Conservation (phyloP, 768 basidiomycete genomes). For the Rhodotorula graminis region DNA sequence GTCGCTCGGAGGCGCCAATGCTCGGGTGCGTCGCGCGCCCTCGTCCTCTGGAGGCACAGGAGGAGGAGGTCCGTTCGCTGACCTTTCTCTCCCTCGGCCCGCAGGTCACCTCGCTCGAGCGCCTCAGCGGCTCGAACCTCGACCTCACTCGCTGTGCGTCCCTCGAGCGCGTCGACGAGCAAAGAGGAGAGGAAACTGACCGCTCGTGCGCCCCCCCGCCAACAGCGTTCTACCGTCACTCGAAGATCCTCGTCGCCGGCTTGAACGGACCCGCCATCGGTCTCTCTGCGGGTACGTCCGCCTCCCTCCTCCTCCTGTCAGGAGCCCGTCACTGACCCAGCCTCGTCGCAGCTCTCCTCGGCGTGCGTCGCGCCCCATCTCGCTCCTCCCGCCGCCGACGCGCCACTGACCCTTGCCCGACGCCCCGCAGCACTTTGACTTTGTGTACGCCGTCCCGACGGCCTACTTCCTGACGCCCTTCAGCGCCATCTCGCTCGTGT, state of each 20-base stretch:
- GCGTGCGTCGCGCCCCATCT: not conserved
- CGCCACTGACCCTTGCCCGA: too few relatives aligned
- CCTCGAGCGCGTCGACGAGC: too few relatives aligned
- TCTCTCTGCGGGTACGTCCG: conserved; percentile 5
- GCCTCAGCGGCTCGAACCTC: conserved; percentile 21
- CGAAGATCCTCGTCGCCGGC: conserved; percentile 65
- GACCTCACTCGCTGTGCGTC: conserved; percentile 22
- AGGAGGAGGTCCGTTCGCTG: too few relatives aligned
- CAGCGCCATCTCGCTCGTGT: conserved; percentile 62
- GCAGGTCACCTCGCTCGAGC: conserved; percentile 15
- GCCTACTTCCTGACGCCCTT: conserved; percentile 65
- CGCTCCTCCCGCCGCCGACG: too few relatives aligned
- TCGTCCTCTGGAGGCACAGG: too few relatives aligned
- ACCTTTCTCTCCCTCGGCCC: not conserved
- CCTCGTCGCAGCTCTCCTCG: not conserved
- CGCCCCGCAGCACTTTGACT: conserved; percentile 55
- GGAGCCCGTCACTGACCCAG: conserved; percentile 2
- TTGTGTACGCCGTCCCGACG: conserved; percentile 61
- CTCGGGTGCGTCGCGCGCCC: not conserved
- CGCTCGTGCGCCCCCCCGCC: too few relatives aligned
- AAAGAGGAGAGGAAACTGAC: too few relatives aligned
- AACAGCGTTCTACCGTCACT: conserved; percentile 49
- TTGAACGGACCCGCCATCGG: conserved; percentile 71
- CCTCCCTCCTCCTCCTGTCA: not conserved
- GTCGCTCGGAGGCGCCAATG: not conserved